Conservation (phyloP, 1,284 basidiomycete species). For the Ceratorhiza oryzae-sativae region DNA sequence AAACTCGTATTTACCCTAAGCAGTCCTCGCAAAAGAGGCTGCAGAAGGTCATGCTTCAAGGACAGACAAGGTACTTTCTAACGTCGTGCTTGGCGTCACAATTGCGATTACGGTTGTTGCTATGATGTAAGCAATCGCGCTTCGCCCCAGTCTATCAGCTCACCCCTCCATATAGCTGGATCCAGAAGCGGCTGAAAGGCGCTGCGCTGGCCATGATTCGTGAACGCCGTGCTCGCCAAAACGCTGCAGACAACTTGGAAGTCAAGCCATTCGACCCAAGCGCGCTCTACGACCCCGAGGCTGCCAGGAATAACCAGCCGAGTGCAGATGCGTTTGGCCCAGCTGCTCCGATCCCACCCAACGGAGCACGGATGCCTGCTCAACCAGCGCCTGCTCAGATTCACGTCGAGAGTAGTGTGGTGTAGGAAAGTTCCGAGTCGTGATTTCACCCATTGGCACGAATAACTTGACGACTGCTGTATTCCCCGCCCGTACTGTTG, state of each 20-base stretch:
- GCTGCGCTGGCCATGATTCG: conserved; percentile 20
- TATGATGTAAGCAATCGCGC: background rate
- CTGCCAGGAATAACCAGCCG: background rate
- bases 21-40: conserved; percentile 1
- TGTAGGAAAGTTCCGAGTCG: too few relatives aligned
- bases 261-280: conserved; percentile 14
- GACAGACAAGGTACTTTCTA: background rate
- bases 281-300: conserved; percentile 14
- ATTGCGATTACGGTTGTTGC: conserved; percentile 18
- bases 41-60: conserved; percentile 19
- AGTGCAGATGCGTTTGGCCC: background rate
- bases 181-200: background rate
- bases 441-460: too few relatives aligned
- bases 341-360: too few relatives aligned
- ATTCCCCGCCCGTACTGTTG: too few relatives aligned
- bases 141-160: background rate
- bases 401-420: too few relatives aligned
- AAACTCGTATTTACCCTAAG: background rate
- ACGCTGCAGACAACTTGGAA: background rate
- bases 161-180: background rate
- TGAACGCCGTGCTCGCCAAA: conserved; percentile 23
- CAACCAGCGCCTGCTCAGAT: too few relatives aligned
- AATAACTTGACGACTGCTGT: too few relatives aligned
- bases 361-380: too few relatives aligned
- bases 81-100: conserved; percentile 7